Percentiles rank a stretch among this genome's conserved stretches.
Evolutionary conservation across 2,329 filamentous ascomycete species (phyloP).

Genomic region (Aureobasidium pullulans): DNA sequence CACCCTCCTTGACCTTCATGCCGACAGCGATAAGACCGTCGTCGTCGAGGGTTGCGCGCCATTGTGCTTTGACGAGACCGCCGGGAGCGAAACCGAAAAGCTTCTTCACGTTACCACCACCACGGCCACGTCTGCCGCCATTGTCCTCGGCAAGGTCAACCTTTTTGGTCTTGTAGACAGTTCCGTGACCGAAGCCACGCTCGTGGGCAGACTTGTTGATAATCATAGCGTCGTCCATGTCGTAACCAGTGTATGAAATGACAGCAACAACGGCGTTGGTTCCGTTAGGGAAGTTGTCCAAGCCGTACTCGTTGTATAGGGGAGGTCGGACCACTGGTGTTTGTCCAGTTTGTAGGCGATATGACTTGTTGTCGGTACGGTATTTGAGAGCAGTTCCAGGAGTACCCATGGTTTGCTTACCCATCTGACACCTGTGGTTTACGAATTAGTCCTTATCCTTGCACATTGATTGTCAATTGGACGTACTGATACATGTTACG

Average conservation of each 20-base stretch:
- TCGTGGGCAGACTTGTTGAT: constrained; percentile 96
- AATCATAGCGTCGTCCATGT: constrained; percentile 99
- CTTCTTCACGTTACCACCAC: constrained; percentile 60
- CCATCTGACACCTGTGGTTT: constrained; percentile 99
- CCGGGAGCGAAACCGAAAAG: constrained; percentile 87
- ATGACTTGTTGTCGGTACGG: constrained; percentile 95
- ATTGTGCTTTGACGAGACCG: constrained; percentile 61
- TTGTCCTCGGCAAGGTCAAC: constrained; percentile 75
- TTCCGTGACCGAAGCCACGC: constrained; percentile 89
- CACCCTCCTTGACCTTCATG: constrained; percentile 67
- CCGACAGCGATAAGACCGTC: constrained; percentile 84
- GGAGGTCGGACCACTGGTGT: constrained; percentile 89
- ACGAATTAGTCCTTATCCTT: too few relatives aligned
- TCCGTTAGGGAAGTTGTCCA: constrained; percentile 97
- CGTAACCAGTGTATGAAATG: constrained; percentile 97
- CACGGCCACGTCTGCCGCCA: constrained; percentile 40
- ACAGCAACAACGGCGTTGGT: constrained; percentile 94
- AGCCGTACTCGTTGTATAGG: constrained; percentile 89
- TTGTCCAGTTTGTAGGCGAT: constrained; percentile 89
- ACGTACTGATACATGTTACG: constrained; percentile 93
- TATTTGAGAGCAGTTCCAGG: constrained; percentile 77
- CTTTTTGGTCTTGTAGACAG: constrained; percentile 96
- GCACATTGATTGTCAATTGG: too few relatives aligned
- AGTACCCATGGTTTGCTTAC: constrained; percentile 98
- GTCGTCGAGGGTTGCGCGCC: constrained; percentile 68